These are phyloP conservation scores for Didymosphaeria variabile DNA, from an alignment of 2,329 filamentous ascomycete species.

Conservation along the genomic window DNA sequence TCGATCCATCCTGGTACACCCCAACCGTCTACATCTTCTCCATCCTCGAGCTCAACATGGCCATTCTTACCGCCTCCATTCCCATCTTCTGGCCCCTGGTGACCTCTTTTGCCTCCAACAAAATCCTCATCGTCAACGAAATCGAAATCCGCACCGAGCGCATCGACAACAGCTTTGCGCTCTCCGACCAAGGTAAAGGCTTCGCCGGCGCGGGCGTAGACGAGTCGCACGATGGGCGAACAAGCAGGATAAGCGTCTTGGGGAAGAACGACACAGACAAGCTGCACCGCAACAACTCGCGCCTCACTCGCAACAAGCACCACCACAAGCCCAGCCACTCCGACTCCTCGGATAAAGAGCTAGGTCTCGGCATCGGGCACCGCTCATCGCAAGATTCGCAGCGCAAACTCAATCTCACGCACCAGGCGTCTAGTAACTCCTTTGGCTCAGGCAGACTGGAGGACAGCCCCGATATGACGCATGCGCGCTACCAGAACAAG, in stretches of 20 bases:
- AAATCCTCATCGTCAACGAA: slow-evolving; percentile 51
- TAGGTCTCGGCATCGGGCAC: slow-evolving; percentile 21
- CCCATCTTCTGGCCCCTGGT: slow-evolving; percentile 52
- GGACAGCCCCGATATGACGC: slow-evolving; percentile 6
- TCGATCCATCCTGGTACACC: slow-evolving; percentile 43
- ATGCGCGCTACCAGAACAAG: slow-evolving; percentile 23
- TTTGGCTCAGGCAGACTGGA: slow-evolving; percentile 1
- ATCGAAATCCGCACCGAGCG: slow-evolving; percentile 45
- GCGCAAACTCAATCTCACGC: slow-evolving; percentile 27
- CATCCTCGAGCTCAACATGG: slow-evolving; percentile 49
- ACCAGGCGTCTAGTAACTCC: slow-evolving; percentile 13
- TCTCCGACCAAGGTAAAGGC: slow-evolving; percentile 26
- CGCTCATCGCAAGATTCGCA: slow-evolving; percentile 36
- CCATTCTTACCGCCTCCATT: slow-evolving; percentile 48
- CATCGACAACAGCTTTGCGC: slow-evolving; percentile 29
- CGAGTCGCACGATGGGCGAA: slow-evolving; percentile 13
- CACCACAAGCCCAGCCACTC: slow-evolving; percentile 19
- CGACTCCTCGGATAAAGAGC: slow-evolving; percentile 25
- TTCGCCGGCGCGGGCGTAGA: slow-evolving; percentile 10
- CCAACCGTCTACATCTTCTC: slow-evolving; percentile 46
- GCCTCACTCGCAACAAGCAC: slow-evolving; percentile 8
- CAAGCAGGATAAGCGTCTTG: slow-evolving; percentile 25
- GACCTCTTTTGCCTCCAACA: slow-evolving; percentile 39
- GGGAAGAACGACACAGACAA: slow-evolving; percentile 21
- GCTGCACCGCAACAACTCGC: background rate